A percentile compares a stretch with the other conserved stretches of the same genome.
These are phyloP conservation scores for Sporodiniella umbellata DNA, from an alignment of 371 early-diverging fungal genomes.

Conservation along the genomic window DNA sequence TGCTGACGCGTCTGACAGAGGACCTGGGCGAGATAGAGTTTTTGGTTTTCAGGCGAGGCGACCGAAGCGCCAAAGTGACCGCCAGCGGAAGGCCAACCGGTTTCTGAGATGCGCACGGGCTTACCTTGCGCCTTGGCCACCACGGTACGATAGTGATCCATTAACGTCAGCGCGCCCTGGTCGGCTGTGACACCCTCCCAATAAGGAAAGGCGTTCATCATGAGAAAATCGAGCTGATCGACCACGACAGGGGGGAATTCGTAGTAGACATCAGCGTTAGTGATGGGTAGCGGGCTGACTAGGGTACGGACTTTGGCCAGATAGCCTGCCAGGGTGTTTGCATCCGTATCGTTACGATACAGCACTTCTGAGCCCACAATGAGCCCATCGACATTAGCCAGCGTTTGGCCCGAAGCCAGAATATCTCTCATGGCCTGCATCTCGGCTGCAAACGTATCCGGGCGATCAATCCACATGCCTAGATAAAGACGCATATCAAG, in stretches of 20 bases:
- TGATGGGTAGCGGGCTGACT: slow-evolving; percentile 35
- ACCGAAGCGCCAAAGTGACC: slow-evolving; percentile 44
- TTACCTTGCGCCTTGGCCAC: slow-evolving; percentile 43
- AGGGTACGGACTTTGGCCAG: slow-evolving; percentile 28
- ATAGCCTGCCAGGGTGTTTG: slow-evolving; percentile 31
- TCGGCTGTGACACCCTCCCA: slow-evolving; percentile 62
- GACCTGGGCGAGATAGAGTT: slow-evolving; percentile 35
- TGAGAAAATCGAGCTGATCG: slow-evolving; percentile 54
- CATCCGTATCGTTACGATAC: slow-evolving; percentile 53
- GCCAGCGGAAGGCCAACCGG: slow-evolving; percentile 67
- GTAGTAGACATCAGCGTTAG: slow-evolving; percentile 59
- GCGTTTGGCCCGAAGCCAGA: slow-evolving; percentile 12
- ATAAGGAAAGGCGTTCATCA: slow-evolving; percentile 67
- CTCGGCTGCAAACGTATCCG: slow-evolving; percentile 47
- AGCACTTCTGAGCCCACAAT: slow-evolving; percentile 65
- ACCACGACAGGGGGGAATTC: slow-evolving; percentile 43
- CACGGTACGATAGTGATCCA: slow-evolving; percentile 47
- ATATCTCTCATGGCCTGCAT: slow-evolving; percentile 43
- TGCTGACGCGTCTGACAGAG: slow-evolving; percentile 47
- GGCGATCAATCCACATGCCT: slow-evolving; percentile 61
- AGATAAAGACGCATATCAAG: slow-evolving; percentile 55
- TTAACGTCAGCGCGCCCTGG: slow-evolving; percentile 40
- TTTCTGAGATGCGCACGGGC: slow-evolving; percentile 60
- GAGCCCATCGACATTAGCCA: slow-evolving; percentile 43
- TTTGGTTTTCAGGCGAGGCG: slow-evolving; percentile 51